Conservation (phyloP, 257 asterid species). For the Gentiana macrophylla region DNA sequence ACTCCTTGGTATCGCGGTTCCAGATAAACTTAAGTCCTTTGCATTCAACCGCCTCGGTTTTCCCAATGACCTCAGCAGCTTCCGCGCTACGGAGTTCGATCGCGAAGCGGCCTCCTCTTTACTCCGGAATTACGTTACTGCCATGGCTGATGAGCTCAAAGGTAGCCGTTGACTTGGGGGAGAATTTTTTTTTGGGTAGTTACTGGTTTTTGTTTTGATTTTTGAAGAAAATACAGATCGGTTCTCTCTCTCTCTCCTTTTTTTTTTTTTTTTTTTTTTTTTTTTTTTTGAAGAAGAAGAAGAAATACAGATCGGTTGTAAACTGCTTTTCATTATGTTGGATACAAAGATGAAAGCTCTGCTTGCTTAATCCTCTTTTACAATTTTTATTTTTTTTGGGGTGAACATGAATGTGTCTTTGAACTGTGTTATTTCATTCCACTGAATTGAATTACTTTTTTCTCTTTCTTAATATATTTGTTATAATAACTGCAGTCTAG, state of each 20-base stretch:
- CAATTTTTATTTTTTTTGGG: background rate
- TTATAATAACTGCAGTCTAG: too few relatives aligned
- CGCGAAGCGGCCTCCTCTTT: slow-evolving; percentile 25
- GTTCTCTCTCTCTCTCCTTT: background rate
- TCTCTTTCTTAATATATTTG: too few relatives aligned
- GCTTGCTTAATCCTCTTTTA: too few relatives aligned
- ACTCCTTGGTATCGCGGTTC: slow-evolving; percentile 31
- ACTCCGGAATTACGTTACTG: slow-evolving; percentile 27
- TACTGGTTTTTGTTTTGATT: background rate
- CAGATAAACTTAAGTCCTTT: slow-evolving; percentile 29
- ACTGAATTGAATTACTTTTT: background rate
- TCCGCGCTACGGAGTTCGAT: slow-evolving; percentile 25
- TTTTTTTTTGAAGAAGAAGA: background rate
- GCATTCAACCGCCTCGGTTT: slow-evolving; percentile 31
- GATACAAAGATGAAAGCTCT: too few relatives aligned
- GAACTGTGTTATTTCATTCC: background rate
- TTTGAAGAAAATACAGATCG: background rate
- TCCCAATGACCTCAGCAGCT: slow-evolving; percentile 16
- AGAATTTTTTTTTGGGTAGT: background rate
- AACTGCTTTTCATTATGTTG: too few relatives aligned
- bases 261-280: background rate
- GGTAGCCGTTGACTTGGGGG: slow-evolving; percentile 32
- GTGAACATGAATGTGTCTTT: too few relatives aligned
- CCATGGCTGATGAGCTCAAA: slow-evolving; percentile 36
- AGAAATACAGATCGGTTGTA: too few relatives aligned